Conservation (phyloP, 805 yeast species). For the Yarrowia divulgata region DNA sequence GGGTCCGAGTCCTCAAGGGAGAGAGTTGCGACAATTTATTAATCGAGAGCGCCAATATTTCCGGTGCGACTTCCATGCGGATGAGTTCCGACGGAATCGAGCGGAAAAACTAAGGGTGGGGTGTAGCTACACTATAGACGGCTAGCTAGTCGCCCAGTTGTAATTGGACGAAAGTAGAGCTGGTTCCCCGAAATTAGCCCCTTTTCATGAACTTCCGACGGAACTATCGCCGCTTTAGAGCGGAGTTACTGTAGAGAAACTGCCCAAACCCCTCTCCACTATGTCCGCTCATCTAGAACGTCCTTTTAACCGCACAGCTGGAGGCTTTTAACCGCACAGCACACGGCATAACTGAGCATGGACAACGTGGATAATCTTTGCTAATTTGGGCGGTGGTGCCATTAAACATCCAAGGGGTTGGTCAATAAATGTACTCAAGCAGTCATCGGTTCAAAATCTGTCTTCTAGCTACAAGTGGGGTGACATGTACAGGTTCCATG, state of each 20-base stretch:
- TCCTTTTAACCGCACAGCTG: neutral
- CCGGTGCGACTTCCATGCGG: neutral
- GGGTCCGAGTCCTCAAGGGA: constrained; percentile 5
- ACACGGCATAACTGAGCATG: constrained; percentile 3
- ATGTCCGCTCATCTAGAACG: constrained; percentile 8
- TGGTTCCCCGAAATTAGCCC: neutral
- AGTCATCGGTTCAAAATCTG: too few relatives aligned
- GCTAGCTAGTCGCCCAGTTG: too few relatives aligned
- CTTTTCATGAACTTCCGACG: neutral
- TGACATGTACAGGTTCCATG: too few relatives aligned
- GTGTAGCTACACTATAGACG: too few relatives aligned
- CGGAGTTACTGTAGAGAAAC: neutral
- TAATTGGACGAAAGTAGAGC: too few relatives aligned
- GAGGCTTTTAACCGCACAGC: constrained; percentile 1
- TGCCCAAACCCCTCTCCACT: constrained; percentile 1
- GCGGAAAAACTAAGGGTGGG: too few relatives aligned
- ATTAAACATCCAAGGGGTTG: too few relatives aligned
- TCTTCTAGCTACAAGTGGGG: too few relatives aligned
- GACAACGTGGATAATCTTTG: neutral
- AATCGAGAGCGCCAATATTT: too few relatives aligned
- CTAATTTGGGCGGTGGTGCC: neutral
- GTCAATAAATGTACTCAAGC: too few relatives aligned
- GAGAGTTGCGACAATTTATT: too few relatives aligned
- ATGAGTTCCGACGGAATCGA: neutral
- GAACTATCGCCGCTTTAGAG: neutral